Conservation (phyloP, 352 stramenopile genomes). For the Pythium brassicae region DNA sequence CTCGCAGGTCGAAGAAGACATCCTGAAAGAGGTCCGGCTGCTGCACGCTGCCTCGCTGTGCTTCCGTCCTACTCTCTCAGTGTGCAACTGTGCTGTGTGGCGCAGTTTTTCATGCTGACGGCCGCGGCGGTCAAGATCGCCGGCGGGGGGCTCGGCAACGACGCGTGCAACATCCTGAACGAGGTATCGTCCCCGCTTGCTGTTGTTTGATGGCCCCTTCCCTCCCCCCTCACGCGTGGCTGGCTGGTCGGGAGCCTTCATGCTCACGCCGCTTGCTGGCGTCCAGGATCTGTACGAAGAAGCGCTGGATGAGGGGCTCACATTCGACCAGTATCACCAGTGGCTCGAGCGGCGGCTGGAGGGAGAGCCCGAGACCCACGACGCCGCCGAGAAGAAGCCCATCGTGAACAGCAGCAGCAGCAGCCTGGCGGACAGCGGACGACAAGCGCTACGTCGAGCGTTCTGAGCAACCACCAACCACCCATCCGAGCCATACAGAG, state of each 20-base stretch:
- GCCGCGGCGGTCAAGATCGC: constrained; percentile 52
- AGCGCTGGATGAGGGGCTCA: constrained; percentile 39
- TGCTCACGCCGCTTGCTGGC: not conserved
- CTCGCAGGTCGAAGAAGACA: constrained; percentile 18
- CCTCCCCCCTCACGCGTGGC: too few species aligned
- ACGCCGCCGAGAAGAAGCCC: constrained; percentile 4
- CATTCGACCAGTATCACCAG: constrained; percentile 50
- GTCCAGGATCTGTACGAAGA: constrained; percentile 41
- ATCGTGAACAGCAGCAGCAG: not conserved
- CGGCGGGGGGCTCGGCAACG: constrained; percentile 42
- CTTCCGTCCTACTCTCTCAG: constrained; percentile 26
- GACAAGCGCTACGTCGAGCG: not conserved
- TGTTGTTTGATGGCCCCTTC: too few species aligned
- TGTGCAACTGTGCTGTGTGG: constrained; percentile 23
- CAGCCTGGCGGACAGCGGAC: not conserved
- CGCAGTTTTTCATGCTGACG: constrained; percentile 60
- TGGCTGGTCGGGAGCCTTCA: too few species aligned
- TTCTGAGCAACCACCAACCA: not conserved
- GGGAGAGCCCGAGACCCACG: constrained; percentile 7
- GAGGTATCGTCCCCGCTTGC: constrained; percentile 14
- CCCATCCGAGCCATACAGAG: too few species aligned
- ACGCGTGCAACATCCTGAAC: constrained; percentile 61
- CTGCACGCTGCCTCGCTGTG: constrained; percentile 9
- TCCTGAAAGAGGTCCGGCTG: constrained; percentile 44
- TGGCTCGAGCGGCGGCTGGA: constrained; percentile 47